Base-by-base conservation (phyloP, 192 early-diverging fungal species). In the Rhizophagus prolifer region DNA sequence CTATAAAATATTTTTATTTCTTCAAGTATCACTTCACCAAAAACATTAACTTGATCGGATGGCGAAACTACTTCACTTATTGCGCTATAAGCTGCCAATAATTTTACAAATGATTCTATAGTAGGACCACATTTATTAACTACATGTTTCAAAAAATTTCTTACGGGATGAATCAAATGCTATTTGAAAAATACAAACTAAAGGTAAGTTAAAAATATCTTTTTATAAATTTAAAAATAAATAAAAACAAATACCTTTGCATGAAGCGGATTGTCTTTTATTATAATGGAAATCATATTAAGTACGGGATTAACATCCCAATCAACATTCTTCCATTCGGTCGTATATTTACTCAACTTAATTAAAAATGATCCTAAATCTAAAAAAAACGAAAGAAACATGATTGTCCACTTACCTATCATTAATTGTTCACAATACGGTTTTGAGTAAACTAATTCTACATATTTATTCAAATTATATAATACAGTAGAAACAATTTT, bases 401-500 rank as follows among this genome's bases (percentile, higher is more conserved):
- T 7, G 16, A 19, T 36, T 21, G 16, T 36, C 25, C 21, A 7
- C 28, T 77, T 82, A 83, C 84, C 84, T 59, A 59, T 72, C 25
- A 90, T 41, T 0, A 88, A 75, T n/a, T 69, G 82, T 28, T 83
- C 81, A 19, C 82, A 79, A 38, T 84, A 82, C 6, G 83, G 85
- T 23, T 85, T 78, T 1, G 83, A 84, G 66, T 90, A 85, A 4
- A 90, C 87, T 1, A 76, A 81, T 66, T 88, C 84, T 1, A 90
- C 81, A 72, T 90, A 90, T 12, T 81, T 81, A 16, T 82, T 80
- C 41, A 86, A 73, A 50, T 88, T 90, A 59, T 78, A 83, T 13
- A 90, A 78, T 72, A 90, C 81, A 5, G 82, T 85, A 6, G 88
- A 90, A 14, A 88, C 86, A 60, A 82, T 77, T 58, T 77, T 66